Evolutionary conservation across 2,329 filamentous ascomycete genomes (phyloP).

Genomic region (Alternaria viburni): DNA sequence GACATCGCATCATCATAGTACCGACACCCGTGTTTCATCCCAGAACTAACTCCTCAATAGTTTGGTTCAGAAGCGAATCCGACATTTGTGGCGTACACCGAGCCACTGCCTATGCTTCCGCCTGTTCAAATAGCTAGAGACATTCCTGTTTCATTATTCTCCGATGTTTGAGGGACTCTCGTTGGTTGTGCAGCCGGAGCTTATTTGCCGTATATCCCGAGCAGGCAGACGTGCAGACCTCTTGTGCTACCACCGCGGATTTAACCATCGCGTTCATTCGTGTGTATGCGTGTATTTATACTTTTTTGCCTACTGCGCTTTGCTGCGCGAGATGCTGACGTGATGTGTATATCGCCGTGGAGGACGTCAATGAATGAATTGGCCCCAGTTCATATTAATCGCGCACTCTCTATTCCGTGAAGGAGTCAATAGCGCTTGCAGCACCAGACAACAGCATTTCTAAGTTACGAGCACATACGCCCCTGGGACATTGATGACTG

Average conservation of each 20-base stretch:
- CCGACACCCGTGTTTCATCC: not conserved
- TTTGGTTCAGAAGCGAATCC: not conserved
- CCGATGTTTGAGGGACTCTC: slow-evolving; percentile 10
- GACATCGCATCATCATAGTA: not conserved
- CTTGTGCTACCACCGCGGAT: not conserved
- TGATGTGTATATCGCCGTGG: not conserved
- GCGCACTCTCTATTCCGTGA: not conserved
- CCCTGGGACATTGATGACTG: not conserved
- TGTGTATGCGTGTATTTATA: not conserved
- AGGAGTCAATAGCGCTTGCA: not conserved
- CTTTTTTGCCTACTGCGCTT: not conserved
- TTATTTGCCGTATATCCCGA: not conserved
- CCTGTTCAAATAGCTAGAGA: not conserved
- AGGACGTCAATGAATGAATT: not conserved
- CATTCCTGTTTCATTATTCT: slow-evolving; percentile 13
- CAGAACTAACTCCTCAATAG: not conserved
- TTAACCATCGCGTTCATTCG: not conserved
- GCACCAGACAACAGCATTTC: not conserved
- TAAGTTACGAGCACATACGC: not conserved
- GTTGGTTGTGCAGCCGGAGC: not conserved
- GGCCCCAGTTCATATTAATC: not conserved
- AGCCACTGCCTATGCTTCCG: not conserved
- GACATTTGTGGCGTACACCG: not conserved
- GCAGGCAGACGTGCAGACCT: not conserved
- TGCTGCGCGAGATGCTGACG: not conserved